Evolutionary conservation across 441 rosid species (phyloP).

Genomic region (Flueggea neowawraea): DNA sequence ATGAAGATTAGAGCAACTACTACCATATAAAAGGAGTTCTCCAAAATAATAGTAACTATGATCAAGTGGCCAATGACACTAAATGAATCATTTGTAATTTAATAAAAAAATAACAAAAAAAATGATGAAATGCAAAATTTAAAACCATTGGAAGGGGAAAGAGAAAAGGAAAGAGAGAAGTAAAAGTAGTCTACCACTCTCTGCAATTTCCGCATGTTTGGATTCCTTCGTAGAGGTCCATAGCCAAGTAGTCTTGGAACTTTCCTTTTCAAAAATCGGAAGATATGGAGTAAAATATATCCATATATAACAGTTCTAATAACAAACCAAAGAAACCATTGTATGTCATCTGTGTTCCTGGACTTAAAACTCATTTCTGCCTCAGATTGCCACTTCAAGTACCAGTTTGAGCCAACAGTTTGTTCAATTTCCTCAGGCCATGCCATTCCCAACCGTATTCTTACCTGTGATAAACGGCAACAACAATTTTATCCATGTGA

Average conservation of each 20-base stretch:
- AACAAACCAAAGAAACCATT: conserved; percentile 75
- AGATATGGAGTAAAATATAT: conserved; percentile 55
- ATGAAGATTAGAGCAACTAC: no score
- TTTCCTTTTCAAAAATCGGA: conserved; percentile 66
- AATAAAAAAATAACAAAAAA: not conserved
- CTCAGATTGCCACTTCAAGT: conserved; percentile 84
- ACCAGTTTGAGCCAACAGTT: conserved; percentile 81
- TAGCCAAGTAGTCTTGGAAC: conserved; percentile 72
- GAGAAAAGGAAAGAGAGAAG: conserved; percentile 7
- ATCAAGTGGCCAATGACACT: no score
- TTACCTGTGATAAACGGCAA: conserved; percentile 44
- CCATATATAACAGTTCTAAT: conserved; percentile 60
- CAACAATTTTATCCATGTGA: conserved; percentile 6
- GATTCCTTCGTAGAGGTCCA: conserved; percentile 79
- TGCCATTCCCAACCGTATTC: conserved; percentile 81
- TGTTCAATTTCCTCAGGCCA: conserved; percentile 90
- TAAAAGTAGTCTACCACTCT: conserved; percentile 63
- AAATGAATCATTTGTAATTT: not conserved
- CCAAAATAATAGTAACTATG: no score
- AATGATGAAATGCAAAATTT: not conserved
- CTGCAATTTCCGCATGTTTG: conserved; percentile 62
- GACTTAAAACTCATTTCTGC: conserved; percentile 65
- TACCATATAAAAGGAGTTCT: no score
- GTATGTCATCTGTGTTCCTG: conserved; percentile 50
- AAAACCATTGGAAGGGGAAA: not conserved